phyloP scores from a whole-genome alignment of 2,329 filamentous ascomycete genomes.

The Fusarium verticillioides region DNA sequence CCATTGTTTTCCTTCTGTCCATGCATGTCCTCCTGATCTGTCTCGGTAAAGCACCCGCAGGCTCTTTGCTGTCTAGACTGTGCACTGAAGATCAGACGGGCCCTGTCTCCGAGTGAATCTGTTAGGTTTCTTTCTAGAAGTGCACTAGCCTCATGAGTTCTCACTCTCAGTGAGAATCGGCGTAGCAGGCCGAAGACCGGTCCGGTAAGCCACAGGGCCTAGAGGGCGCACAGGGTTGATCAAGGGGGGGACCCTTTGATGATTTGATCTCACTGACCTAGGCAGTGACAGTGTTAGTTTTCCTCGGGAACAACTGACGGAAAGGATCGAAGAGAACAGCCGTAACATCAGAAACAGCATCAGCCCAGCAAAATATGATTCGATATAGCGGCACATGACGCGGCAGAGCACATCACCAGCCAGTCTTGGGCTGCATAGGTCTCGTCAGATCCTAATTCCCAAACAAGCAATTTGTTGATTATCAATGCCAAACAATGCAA shows the following conservation, averaged over 20 bases:
- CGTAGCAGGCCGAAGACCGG: conserved; percentile 27
- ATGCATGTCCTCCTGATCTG: conserved; percentile 25
- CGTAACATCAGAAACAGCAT: conserved; percentile 15
- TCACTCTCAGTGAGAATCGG: conserved; percentile 17
- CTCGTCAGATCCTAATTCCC: conserved; percentile 4
- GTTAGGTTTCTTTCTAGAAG: conserved; percentile 13
- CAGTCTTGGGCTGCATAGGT: conserved; percentile 1
- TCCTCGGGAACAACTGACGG: conserved; percentile 13
- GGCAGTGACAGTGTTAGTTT: conserved; percentile 8
- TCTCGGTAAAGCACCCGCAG: conserved; percentile 30
- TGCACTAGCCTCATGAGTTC: conserved; percentile 21
- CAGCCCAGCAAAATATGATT: conserved; percentile 30
- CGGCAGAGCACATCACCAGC: conserved; percentile 12
- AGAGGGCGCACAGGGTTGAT: conserved; percentile 2
- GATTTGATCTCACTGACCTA: conserved; percentile 19
- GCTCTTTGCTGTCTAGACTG: conserved; percentile 13
- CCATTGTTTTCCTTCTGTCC: not conserved
- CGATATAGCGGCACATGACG: conserved; percentile 31
- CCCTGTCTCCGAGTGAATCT: conserved; percentile 17
- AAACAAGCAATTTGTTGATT: conserved; percentile 3
- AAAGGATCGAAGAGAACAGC: conserved; percentile 22
- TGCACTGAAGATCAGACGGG: conserved; percentile 22
- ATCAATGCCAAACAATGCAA: not conserved
- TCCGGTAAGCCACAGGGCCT: conserved; percentile 21
- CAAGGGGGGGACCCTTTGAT: conserved; percentile 15